A percentile compares a stretch with the other conserved stretches of the same genome.
These are phyloP conservation scores for Pichia californica DNA, from an alignment of 805 yeast species.

Conservation along the genomic window DNA sequence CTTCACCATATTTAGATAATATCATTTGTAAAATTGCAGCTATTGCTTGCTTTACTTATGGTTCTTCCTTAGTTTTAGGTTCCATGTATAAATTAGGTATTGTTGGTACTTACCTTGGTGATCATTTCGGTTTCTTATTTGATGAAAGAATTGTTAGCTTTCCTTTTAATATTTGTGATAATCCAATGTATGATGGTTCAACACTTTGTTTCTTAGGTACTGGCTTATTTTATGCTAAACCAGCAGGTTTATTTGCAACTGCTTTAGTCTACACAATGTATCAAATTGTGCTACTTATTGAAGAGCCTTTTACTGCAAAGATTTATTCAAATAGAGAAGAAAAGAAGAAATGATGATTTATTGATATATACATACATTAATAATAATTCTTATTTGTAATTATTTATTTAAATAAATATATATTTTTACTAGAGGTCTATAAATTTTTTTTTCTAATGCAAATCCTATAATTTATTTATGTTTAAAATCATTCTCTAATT, in stretches of 20 bases:
- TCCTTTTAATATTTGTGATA: constrained; percentile 86
- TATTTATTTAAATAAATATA: no score
- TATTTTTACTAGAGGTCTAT: no score
- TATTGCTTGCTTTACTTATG: constrained; percentile 48
- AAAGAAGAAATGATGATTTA: constrained; percentile 2
- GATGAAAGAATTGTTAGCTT: constrained; percentile 81
- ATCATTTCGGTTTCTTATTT: constrained; percentile 95
- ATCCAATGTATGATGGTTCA: constrained; percentile 97
- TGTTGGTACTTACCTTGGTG: constrained; percentile 95
- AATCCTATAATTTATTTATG: no score
- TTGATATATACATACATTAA: no score
- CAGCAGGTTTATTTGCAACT: constrained; percentile 77
- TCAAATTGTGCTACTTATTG: constrained; percentile 74
- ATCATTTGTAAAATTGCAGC: constrained; percentile 40
- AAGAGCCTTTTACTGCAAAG: constrained; percentile 92
- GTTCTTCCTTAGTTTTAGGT: constrained; percentile 72
- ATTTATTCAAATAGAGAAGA: constrained; percentile 53
- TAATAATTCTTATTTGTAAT: no score
- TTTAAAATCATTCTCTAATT: no score
- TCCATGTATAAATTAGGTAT: constrained; percentile 93
- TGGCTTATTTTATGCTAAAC: constrained; percentile 81
- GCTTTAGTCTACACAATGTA: constrained; percentile 76
- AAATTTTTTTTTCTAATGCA: no score
- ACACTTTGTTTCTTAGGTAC: constrained; percentile 85
- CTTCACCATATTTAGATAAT: constrained; percentile 46